Evolutionary conservation across 2,329 filamentous ascomycete species (phyloP), one percentile per base, ranked within the genome.

Genomic region (Scytalidium lignicola): DNA sequence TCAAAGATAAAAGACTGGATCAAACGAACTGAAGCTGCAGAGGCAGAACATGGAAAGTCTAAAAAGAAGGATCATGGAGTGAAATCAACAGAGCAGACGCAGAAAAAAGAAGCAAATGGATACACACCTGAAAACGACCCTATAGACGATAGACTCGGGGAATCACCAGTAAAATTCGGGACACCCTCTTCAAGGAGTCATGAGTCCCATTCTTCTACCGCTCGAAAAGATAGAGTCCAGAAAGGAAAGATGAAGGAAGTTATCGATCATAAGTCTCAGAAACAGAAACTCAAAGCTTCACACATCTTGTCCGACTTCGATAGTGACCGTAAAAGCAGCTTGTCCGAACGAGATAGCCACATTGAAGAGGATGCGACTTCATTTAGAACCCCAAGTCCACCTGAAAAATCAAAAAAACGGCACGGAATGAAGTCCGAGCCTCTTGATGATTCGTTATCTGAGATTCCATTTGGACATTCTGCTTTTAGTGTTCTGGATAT

Each of bases 401-500:
- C 58, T 13, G 49, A 55, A 28, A 55, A 50, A 22, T 52, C 52
- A 3, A 13, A 13, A 13, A 58, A 53, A 47, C 51, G 53, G 39
- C 50, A 48, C 15, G 48, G 51, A 40, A 45, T 54, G 28, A 63
- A 56, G 47, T 57, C 57, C 21, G 52, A 43, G 22, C 58, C 57
- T 19, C 52, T 55, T 4, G 43, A 57, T 12, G 58, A 80, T 54
- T 76, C 78, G 2, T 60, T 83, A 28, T 79, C 78, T 15, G 80
- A 84, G 32, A 79, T 85, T 44, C 80, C 81, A 0, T 76, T 83
- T 60, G 82, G 82, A 5, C 78, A 79, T 54, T 85, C 82, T 17
- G 82, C 82, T n/a, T 85, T 85, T 56, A 85, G 79, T 55, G 80
- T 80, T 57, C 69, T 85, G 6, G 80, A 84, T 47, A 63, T 85